phyloP scores from a whole-genome alignment of 1,284 basidiomycete genomes.

The Entoloma clypeatum region DNA sequence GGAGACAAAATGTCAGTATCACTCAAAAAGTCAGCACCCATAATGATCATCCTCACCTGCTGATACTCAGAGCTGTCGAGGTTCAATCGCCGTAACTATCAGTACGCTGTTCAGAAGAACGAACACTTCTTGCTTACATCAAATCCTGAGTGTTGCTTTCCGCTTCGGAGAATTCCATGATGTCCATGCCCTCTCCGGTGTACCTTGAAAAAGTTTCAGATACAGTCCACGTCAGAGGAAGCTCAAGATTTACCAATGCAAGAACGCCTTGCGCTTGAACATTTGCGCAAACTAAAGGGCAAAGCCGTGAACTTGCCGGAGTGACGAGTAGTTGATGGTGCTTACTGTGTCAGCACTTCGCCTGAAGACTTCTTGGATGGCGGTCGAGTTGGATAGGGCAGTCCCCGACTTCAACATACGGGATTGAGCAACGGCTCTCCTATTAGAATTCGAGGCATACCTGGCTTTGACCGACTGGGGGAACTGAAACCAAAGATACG shows the following conservation, averaged over 20 bases:
- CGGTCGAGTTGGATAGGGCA: conserved; percentile 81
- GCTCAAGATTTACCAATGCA: conserved; percentile 62
- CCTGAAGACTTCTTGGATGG: conserved; percentile 89
- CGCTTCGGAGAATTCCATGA: conserved; percentile 90
- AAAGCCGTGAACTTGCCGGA: conserved; percentile 5
- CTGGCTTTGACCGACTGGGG: conserved; percentile 75
- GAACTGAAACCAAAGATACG: conserved; percentile 77
- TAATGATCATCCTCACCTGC: conserved; percentile 40
- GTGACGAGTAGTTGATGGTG: not conserved
- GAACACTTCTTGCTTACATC: conserved; percentile 49
- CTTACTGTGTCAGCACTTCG: conserved; percentile 65
- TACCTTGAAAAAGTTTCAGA: conserved; percentile 41
- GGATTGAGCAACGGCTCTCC: conserved; percentile 4
- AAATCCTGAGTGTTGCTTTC: conserved; percentile 82
- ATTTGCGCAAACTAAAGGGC: conserved; percentile 64
- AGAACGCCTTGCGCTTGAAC: conserved; percentile 82
- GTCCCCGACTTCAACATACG: conserved; percentile 55
- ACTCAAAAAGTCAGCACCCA: not conserved
- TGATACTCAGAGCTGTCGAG: conserved; percentile 63
- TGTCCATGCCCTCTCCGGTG: conserved; percentile 87
- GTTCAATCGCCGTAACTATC: conserved; percentile 5
- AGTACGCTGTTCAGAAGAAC: conserved; percentile 2
- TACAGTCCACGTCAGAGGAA: not conserved
- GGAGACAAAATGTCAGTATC: conserved; percentile 6
- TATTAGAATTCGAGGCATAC: conserved; percentile 31